Evolutionary conservation across 2,329 filamentous ascomycete species (phyloP), one percentile per base, ranked within the genome.

Genomic region (Talaromyces sp.): DNA sequence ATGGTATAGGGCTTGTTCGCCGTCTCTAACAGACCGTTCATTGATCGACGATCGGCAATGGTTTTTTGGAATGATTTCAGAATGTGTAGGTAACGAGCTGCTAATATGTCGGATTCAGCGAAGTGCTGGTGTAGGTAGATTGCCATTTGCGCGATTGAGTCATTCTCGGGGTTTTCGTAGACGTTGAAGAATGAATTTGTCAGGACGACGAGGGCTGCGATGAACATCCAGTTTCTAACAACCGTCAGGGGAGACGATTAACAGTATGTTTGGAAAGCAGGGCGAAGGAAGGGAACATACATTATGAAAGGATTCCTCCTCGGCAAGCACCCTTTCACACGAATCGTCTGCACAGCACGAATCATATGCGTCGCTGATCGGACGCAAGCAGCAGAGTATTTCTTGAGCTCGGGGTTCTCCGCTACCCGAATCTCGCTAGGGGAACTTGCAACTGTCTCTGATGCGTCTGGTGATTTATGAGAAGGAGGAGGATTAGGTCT

Each of bases 111-210:
- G 1, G 73, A 76, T 31, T 78, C 70, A 7, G 82, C 79, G 69
- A 83, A 85, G 69, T 83, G 83, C 2, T 75, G 72, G 72, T 87
- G 78, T 51, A 86, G 81, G 1, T 73, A 69, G n/a, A 85, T 79
- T 7, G 82, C 79, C 38, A 80, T 79, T 47, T 71, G 72, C 53
- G 74, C 76, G 15, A 80, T 72, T 68, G 76, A 81, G 65, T 82
- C 80, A 61, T 80, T 79, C 66, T 82, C 80, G 11, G 77, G 72
- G 22, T 83, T 82, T 34, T 77, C 72, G 69, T 83, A 84, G 19
- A 87, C 74, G 1, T 74, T 77, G 3, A 81, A 82, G 69, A 87
- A 86, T 66, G 86, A 83, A 70, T 87, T 88, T 69, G 84, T 85
- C 53, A 86, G 73, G 3, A 87, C 77, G 36, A 87, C 78, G 1